phyloP scores from a whole-genome alignment of 331 rosid species.

The Stylosanthes scabra region DNA sequence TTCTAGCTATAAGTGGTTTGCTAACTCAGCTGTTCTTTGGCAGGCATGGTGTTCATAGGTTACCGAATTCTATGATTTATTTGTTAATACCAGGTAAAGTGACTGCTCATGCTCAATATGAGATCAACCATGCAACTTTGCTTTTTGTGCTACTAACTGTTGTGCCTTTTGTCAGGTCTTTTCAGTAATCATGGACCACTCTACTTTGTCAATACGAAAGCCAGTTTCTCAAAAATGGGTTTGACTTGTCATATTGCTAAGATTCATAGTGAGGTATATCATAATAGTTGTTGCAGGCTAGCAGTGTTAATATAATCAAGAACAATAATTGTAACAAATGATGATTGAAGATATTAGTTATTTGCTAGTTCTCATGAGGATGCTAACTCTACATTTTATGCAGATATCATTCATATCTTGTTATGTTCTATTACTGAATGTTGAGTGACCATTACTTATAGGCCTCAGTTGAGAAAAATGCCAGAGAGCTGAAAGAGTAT shows the following conservation, averaged over 20 bases:
- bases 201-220: slow-evolving; percentile 84
- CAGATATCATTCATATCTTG: neutral
- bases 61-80: slow-evolving; percentile 90
- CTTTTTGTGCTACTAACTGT: slow-evolving; percentile 27
- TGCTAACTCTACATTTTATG: neutral
- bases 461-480: slow-evolving; percentile 97
- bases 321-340: neutral
- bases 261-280: slow-evolving; percentile 95
- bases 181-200: slow-evolving; percentile 99
- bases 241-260: slow-evolving; percentile 94
- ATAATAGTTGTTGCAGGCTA: neutral
- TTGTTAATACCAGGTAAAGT: slow-evolving; percentile 90
- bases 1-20: slow-evolving; percentile 10
- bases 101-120: slow-evolving; percentile 17
- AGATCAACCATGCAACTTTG: slow-evolving; percentile 19
- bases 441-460: slow-evolving; percentile 41
- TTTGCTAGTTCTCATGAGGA: neutral
- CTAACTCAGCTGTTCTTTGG: slow-evolving; percentile 39
- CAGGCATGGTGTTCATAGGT: slow-evolving; percentile 95
- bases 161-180: slow-evolving; percentile 62
- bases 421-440: slow-evolving; percentile 41
- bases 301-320: slow-evolving; percentile 3
- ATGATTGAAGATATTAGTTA: slow-evolving; percentile 16
- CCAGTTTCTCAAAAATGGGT: slow-evolving; percentile 89
- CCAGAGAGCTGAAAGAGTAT: slow-evolving; percentile 89